Evolutionary conservation across 345 rosid species (phyloP).

Genomic region (Viola odorata): DNA sequence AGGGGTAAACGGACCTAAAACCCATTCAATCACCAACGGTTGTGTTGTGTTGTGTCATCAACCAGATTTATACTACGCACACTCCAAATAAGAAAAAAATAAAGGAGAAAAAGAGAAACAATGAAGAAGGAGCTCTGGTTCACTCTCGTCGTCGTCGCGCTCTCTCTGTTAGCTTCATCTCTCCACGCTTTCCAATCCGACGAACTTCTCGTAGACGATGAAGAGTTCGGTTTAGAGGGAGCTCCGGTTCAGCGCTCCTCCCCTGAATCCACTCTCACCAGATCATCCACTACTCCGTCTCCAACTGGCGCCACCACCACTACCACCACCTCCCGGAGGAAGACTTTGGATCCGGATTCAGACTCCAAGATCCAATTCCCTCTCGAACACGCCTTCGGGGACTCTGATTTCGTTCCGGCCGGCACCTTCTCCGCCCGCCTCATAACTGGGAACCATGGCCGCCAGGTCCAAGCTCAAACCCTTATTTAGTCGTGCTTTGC

Average conservation of each 20-base stretch:
- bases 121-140: neutral
- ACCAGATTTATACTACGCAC: no score
- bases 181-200: conserved; percentile 65
- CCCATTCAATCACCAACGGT: no score
- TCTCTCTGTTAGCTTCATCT: neutral
- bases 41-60: no score
- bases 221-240: conserved; percentile 76
- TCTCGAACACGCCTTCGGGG: conserved; percentile 89
- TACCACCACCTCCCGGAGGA: conserved; percentile 37
- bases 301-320: neutral
- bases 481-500: neutral
- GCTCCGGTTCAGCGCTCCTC: conserved; percentile 19
- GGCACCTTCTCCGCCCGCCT: conserved; percentile 94
- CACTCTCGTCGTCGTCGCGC: neutral
- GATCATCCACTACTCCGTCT: conserved; percentile 31
- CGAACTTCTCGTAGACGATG: conserved; percentile 78
- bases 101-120: neutral
- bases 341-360: conserved; percentile 67
- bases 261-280: conserved; percentile 28
- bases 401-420: conserved; percentile 70
- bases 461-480: conserved; percentile 42
- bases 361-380: conserved; percentile 93
- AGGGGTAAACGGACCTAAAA: no score
- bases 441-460: conserved; percentile 74
- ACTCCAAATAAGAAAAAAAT: no score